Evolutionary conservation across 257 asterid genomes (phyloP).

Genomic region (Fraxinus pennsylvanica): DNA sequence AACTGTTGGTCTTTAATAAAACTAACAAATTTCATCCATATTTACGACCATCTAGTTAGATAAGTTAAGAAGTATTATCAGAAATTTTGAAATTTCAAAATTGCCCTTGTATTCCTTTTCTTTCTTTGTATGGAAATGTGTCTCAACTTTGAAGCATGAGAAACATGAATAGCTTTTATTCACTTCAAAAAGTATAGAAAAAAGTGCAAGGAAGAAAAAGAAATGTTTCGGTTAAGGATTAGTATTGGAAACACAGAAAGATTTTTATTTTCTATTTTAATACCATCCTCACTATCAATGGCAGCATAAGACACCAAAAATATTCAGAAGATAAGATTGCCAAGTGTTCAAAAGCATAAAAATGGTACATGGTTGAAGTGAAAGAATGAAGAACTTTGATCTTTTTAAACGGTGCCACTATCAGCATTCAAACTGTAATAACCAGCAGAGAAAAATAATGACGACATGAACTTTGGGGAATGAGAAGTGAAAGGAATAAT

Average conservation of each 20-base stretch:
- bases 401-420: background rate
- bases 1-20: background rate
- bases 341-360: background rate
- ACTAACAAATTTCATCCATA: background rate
- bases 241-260: background rate
- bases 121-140: background rate
- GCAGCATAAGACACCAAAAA: background rate
- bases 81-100: background rate
- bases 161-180: background rate
- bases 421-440: background rate
- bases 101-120: background rate
- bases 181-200: background rate
- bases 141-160: background rate
- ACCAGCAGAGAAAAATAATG: background rate
- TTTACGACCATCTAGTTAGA: background rate
- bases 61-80: background rate
- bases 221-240: background rate
- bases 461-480: background rate
- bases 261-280: background rate
- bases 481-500: background rate
- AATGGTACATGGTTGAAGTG: background rate
- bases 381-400: background rate
- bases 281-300: background rate
- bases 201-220: background rate
- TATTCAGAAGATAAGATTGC: background rate